These are phyloP conservation scores for Boletellus ananas DNA, from an alignment of 768 basidiomycete species.

Conservation along the genomic window DNA sequence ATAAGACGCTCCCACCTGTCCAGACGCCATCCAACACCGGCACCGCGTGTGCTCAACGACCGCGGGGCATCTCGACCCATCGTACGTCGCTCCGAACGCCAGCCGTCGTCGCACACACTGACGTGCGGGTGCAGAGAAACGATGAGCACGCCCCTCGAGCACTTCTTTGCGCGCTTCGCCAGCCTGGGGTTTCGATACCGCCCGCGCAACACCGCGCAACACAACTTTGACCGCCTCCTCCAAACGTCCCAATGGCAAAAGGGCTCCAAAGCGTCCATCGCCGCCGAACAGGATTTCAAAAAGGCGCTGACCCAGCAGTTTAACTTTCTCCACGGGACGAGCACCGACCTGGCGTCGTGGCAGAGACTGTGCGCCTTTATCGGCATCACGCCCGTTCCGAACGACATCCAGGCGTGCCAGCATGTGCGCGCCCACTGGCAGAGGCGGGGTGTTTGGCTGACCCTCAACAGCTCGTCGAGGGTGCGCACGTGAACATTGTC, in stretches of 20 bases:
- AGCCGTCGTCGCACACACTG: too few species aligned
- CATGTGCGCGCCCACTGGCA: slow-evolving; percentile 7
- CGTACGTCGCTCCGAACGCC: too few species aligned
- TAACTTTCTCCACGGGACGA: slow-evolving; percentile 21
- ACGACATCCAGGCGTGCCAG: slow-evolving; percentile 12
- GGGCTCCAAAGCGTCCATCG: not conserved
- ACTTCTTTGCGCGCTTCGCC: slow-evolving; percentile 23
- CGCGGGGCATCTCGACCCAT: too few species aligned
- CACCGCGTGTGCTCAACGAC: too few species aligned
- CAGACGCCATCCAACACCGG: too few species aligned
- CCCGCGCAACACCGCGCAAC: slow-evolving; percentile 9
- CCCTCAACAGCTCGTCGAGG: slow-evolving; percentile 11
- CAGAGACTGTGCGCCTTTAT: slow-evolving; percentile 23
- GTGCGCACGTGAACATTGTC: slow-evolving; percentile 33
- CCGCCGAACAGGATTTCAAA: slow-evolving; percentile 5
- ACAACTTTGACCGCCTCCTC: slow-evolving; percentile 20
- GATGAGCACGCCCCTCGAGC: slow-evolving; percentile 19
- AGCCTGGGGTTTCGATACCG: slow-evolving; percentile 14
- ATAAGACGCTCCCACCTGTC: too few species aligned
- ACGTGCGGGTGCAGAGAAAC: slow-evolving; percentile 1
- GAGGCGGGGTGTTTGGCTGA: too few species aligned
- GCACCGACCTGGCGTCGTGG: slow-evolving; percentile 19
- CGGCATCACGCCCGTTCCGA: slow-evolving; percentile 20
- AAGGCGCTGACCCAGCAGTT: slow-evolving; percentile 25
- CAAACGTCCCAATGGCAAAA: not conserved